Base-by-base conservation (phyloP, 2,329 filamentous ascomycete species). In the Decorospora gaudefroyi region DNA sequence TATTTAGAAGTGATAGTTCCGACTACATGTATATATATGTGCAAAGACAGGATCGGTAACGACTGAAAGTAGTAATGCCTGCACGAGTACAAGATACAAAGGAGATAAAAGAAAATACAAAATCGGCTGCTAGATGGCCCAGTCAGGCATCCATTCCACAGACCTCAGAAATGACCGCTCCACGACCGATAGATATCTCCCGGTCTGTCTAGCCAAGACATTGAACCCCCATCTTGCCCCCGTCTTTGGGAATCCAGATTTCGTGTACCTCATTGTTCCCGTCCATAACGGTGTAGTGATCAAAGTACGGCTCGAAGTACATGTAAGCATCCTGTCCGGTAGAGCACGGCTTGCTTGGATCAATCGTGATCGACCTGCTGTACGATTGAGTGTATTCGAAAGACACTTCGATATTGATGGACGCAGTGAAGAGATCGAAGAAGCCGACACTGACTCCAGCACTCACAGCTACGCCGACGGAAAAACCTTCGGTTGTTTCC, bases 391-490 rank as follows among this genome's bases (percentile, higher is more conserved):
- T 30, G 2, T 15, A 30, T 30, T 30, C 27, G 12, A 30, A 15
- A 30, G 27, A 30, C 16, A 30, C 27, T 2, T 30, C 27, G 27
- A 30, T 30, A 3, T 15, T 15, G 16, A 30, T 15, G 27, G 27
- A 30, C n/a, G 27, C 27, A 30, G 27, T 30, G 27, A 30, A 30
- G 27, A 30, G 13, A 15, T 30, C 27, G 16, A 30, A 30, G 27
- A 30, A 30, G 27, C 27, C 27, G 27, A 30, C 27, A 15, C 27
- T 30, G 13, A 30, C n/a, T 30, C 16, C 27, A 15, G 27, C 27
- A 30, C 27, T 30, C 27, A 30, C 27, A 2, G 12, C 27, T 12
- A 30, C 27, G 27, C 27, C 16, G 0, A 15, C 16, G 27, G 27
- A 30, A 30, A 30, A 30, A 10, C 27, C 27, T 30, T 30, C 27